Evolutionary conservation across 805 yeast species (phyloP).

Genomic region (Lachancea sp.): DNA sequence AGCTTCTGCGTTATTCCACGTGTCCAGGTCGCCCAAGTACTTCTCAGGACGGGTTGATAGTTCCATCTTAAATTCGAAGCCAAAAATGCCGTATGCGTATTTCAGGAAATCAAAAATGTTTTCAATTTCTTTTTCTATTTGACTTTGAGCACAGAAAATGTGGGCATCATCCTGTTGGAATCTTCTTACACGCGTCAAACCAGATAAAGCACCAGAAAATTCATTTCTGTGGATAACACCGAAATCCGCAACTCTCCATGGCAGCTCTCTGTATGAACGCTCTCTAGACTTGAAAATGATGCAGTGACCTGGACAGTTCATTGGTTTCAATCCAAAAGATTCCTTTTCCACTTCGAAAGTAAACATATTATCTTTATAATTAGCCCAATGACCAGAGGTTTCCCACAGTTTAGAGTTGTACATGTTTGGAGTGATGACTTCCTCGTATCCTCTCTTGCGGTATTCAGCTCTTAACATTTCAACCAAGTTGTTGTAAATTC

Average conservation of each 20-base stretch:
- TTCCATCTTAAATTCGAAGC: slow-evolving; percentile 94
- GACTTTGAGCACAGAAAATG: slow-evolving; percentile 90
- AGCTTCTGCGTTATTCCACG: slow-evolving; percentile 89
- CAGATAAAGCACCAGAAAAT: slow-evolving; percentile 89
- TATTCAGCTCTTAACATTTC: slow-evolving; percentile 79
- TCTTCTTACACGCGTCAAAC: slow-evolving; percentile 94
- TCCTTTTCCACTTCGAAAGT: slow-evolving; percentile 96
- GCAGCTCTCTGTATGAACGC: slow-evolving; percentile 93
- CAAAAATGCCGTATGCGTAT: slow-evolving; percentile 82
- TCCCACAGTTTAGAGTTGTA: slow-evolving; percentile 97
- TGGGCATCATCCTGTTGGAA: slow-evolving; percentile 99
- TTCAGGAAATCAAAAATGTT: slow-evolving; percentile 81
- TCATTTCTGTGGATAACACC: slow-evolving; percentile 97
- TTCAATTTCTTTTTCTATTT: slow-evolving; percentile 79
- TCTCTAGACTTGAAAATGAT: slow-evolving; percentile 85
- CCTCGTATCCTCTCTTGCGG: slow-evolving; percentile 91
- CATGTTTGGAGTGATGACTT: slow-evolving; percentile 99
- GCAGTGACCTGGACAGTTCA: slow-evolving; percentile 92
- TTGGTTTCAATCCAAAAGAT: slow-evolving; percentile 88
- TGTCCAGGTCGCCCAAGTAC: slow-evolving; percentile 86
- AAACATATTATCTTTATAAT: slow-evolving; percentile 96
- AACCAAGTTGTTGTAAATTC: slow-evolving; percentile 85
- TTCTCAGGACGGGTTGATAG: slow-evolving; percentile 96
- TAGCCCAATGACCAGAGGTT: slow-evolving; percentile 98
- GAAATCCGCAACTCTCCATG: slow-evolving; percentile 98